Percentiles rank a stretch among this genome's conserved stretches.
Evolutionary conservation across 352 stramenopile species (phyloP).

Genomic region (Phytophthora lateralis): DNA sequence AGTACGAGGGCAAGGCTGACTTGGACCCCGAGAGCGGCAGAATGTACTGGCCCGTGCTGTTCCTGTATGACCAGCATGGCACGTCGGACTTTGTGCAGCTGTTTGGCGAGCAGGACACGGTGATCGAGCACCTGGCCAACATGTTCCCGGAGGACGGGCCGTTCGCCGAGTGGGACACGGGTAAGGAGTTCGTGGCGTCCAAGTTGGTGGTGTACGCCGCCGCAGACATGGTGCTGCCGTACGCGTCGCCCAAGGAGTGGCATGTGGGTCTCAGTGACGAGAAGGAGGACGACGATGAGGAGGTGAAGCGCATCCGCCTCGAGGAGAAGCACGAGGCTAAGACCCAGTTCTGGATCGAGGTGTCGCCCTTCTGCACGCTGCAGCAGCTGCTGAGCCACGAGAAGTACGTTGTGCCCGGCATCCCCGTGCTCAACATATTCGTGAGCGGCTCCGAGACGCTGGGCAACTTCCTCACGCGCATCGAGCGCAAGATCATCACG

Average conservation of each 20-base stretch:
- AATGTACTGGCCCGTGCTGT: constrained; percentile 85
- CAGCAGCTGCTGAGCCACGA: constrained; percentile 70
- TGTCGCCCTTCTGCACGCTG: constrained; percentile 84
- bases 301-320: constrained; percentile 58
- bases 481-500: constrained; percentile 63
- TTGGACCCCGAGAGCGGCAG: constrained; percentile 60
- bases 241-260: constrained; percentile 69
- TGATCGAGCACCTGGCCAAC: constrained; percentile 89
- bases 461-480: constrained; percentile 69
- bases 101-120: constrained; percentile 78
- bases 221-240: constrained; percentile 74
- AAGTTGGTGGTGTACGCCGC: constrained; percentile 78
- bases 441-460: constrained; percentile 69
- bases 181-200: constrained; percentile 76
- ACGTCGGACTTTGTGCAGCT: constrained; percentile 86
- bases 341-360: constrained; percentile 75
- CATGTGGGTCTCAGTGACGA: constrained; percentile 79
- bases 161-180: constrained; percentile 80
- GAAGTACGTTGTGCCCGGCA: constrained; percentile 83
- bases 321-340: constrained; percentile 84
- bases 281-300: constrained; percentile 69
- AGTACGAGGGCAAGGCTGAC: constrained; percentile 85
- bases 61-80: constrained; percentile 86
- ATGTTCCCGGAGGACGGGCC: constrained; percentile 90
- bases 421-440: constrained; percentile 86